Evolutionary conservation across 2,329 filamentous ascomycete genomes (phyloP).

Genomic region (Fusarium protoensiforme): DNA sequence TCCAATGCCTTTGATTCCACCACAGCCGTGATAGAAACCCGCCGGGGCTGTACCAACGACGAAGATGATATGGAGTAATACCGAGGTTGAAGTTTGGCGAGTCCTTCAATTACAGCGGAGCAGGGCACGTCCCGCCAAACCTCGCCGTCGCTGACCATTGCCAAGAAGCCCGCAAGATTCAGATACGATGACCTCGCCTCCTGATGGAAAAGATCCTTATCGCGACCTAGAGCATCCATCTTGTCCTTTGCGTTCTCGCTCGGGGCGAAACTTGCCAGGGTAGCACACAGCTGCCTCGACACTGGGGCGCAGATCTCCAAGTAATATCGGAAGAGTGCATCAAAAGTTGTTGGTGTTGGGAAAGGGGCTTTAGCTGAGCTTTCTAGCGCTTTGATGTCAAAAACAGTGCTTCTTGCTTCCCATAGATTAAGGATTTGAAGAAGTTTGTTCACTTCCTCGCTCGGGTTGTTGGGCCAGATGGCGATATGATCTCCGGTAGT

Average conservation of each 20-base stretch:
- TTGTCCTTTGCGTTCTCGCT: neutral
- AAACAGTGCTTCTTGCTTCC: too few species aligned
- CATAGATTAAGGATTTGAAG: too few species aligned
- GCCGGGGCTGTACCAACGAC: slow-evolving; percentile 9
- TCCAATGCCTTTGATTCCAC: slow-evolving; percentile 4
- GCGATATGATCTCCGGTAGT: too few species aligned
- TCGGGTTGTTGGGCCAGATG: too few species aligned
- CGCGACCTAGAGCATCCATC: neutral
- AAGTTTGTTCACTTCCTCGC: too few species aligned
- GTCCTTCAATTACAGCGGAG: slow-evolving; percentile 9
- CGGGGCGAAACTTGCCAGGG: neutral
- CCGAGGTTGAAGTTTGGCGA: slow-evolving; percentile 15
- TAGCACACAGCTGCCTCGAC: neutral
- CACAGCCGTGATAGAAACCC: slow-evolving; percentile 5
- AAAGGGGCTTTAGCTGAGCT: neutral
- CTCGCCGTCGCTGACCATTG: neutral
- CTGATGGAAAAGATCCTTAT: neutral
- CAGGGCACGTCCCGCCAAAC: neutral
- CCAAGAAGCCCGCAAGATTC: neutral
- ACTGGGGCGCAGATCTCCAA: slow-evolving; percentile 15
- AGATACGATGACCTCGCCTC: too few species aligned
- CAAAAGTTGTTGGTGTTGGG: slow-evolving; percentile 13
- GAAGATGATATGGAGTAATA: slow-evolving; percentile 32
- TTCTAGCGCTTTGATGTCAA: too few species aligned
- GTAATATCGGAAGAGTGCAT: neutral